Percentiles rank a stretch among this genome's conserved stretches.
Conservation (phyloP, 352 stramenopile genomes). For the Globisporangium apiculatum region DNA sequence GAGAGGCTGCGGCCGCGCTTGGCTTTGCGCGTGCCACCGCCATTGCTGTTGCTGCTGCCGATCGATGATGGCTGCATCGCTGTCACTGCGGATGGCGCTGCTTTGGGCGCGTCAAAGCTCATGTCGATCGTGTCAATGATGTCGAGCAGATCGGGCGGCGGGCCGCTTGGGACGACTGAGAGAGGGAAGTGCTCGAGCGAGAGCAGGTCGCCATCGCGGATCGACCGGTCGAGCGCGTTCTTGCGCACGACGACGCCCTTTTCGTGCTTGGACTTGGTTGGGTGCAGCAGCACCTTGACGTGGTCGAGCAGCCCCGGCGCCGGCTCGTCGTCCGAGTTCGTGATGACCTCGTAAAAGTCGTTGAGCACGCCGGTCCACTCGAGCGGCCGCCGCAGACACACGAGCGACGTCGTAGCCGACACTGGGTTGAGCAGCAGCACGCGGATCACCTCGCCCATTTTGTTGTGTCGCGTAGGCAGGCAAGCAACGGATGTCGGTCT, state of each 20-base stretch:
- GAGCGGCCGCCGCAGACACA: constrained; percentile 74
- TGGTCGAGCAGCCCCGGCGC: constrained; percentile 42
- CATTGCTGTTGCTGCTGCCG: neutral
- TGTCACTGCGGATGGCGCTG: constrained; percentile 12
- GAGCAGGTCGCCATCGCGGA: constrained; percentile 76
- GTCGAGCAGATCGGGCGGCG: constrained; percentile 57
- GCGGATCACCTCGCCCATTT: constrained; percentile 73
- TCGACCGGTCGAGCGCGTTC: constrained; percentile 63
- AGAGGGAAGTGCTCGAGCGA: constrained; percentile 54
- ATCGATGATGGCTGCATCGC: constrained; percentile 6
- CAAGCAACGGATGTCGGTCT: too few relatives aligned
- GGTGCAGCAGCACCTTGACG: constrained; percentile 72
- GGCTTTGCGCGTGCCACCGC: constrained; percentile 31
- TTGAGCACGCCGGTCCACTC: constrained; percentile 66
- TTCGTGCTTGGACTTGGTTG: constrained; percentile 77
- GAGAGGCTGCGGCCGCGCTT: constrained; percentile 70
- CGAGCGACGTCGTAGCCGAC: constrained; percentile 56
- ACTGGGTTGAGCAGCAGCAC: constrained; percentile 75
- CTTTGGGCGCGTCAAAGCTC: constrained; percentile 31
- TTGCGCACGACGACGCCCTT: constrained; percentile 70
- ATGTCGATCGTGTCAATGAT: constrained; percentile 68
- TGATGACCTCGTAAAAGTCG: constrained; percentile 82
- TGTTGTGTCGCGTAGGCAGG: neutral
- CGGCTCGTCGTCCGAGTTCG: constrained; percentile 74
- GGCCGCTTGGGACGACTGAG: constrained; percentile 2